Evolutionary conservation across 2,329 filamentous ascomycete genomes (phyloP).

Genomic region (Blastomyces silverae): DNA sequence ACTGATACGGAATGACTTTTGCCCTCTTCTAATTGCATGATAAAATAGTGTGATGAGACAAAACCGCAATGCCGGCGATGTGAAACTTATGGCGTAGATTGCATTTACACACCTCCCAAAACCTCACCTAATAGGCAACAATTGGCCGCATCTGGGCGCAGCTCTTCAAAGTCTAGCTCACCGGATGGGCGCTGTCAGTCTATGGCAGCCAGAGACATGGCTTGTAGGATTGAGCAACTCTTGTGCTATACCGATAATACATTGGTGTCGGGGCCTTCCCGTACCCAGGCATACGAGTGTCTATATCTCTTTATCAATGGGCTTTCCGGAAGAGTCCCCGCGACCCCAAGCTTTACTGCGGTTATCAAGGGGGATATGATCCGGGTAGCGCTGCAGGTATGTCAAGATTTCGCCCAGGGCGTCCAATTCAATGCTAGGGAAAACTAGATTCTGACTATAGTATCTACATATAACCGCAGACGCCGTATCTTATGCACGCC

Average conservation of each 20-base stretch:
- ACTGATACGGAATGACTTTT: background rate
- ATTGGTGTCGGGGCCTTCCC: constrained; percentile 4
- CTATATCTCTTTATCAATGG: constrained; percentile 29
- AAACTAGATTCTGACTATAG: background rate
- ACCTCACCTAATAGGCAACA: background rate
- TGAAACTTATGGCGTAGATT: constrained; percentile 28
- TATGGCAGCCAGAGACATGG: constrained; percentile 18
- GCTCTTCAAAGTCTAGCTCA: background rate
- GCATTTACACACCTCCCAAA: constrained; percentile 24
- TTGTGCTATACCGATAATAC: constrained; percentile 19
- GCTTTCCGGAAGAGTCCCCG: constrained; percentile 20
- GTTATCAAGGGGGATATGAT: constrained; percentile 27
- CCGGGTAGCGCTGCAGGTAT: constrained; percentile 29
- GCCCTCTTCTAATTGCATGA: background rate
- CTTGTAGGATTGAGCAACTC: constrained; percentile 22
- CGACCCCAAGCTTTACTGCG: constrained; percentile 17
- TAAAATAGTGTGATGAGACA: constrained; percentile 32
- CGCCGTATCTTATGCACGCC: constrained; percentile 36
- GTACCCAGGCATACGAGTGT: constrained; percentile 20
- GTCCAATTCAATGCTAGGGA: background rate
- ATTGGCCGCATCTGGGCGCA: background rate
- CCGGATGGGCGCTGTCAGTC: constrained; percentile 2
- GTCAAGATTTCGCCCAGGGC: constrained; percentile 3
- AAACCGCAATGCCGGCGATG: constrained; percentile 31
- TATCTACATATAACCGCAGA: constrained; percentile 20